Conservation (phyloP, 1,139 yeast species). For the Starmera stellimalicola region DNA sequence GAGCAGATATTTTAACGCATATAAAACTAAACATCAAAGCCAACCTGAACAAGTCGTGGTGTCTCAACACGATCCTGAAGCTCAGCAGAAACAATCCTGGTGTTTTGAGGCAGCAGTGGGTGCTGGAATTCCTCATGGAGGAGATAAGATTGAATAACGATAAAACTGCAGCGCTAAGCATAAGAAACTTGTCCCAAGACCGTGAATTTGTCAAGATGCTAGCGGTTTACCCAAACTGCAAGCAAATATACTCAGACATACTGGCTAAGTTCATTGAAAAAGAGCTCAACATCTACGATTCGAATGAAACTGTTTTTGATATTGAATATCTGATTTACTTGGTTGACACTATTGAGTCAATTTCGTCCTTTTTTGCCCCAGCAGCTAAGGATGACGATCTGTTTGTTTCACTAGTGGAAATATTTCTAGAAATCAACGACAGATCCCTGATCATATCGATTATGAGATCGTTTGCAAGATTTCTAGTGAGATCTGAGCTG, state of each 20-base stretch:
- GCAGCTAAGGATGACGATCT: slow-evolving; percentile 54
- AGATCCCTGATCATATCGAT: slow-evolving; percentile 44
- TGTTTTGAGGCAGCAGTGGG: slow-evolving; percentile 15
- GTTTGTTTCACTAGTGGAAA: slow-evolving; percentile 39
- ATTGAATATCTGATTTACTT: slow-evolving; percentile 60
- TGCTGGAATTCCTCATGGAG: slow-evolving; percentile 12
- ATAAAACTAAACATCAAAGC: slow-evolving; percentile 15
- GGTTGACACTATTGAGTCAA: slow-evolving; percentile 75
- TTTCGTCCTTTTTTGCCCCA: slow-evolving; percentile 76
- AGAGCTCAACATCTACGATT: not conserved
- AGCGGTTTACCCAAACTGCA: slow-evolving; percentile 44
- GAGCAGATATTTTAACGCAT: slow-evolving; percentile 17
- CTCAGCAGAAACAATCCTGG: slow-evolving; percentile 15
- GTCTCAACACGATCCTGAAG: slow-evolving; percentile 13
- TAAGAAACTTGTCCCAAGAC: slow-evolving; percentile 79
- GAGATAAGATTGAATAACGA: slow-evolving; percentile 9
- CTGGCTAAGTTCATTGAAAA: slow-evolving; percentile 4
- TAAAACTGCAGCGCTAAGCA: slow-evolving; percentile 35
- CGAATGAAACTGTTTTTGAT: slow-evolving; percentile 21
- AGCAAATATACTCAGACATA: slow-evolving; percentile 24
- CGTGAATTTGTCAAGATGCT: slow-evolving; percentile 73
- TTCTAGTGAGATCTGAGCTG: slow-evolving; percentile 34
- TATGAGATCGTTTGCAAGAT: slow-evolving; percentile 43
- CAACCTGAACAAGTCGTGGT: slow-evolving; percentile 16
- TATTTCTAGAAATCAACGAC: slow-evolving; percentile 42